Percentiles rank a stretch among this genome's conserved stretches.
phyloP scores from a whole-genome alignment of 331 rosid genomes.

The Ulmus americana region DNA sequence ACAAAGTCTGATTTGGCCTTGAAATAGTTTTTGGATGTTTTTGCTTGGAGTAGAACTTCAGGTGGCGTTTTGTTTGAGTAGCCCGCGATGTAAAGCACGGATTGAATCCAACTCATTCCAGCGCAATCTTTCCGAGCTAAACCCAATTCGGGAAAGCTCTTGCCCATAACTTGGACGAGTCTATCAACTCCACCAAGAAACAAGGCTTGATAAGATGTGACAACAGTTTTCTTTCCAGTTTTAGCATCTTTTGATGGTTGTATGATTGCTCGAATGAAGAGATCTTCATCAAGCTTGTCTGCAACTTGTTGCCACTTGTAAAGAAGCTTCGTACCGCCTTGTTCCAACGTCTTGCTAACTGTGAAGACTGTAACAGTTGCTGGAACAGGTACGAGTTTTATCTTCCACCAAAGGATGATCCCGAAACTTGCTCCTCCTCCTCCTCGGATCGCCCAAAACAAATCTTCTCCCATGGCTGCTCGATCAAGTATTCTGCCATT shows the following conservation, averaged over 20 bases:
- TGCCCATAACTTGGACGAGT: conserved; percentile 8
- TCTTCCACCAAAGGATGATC: conserved; percentile 19
- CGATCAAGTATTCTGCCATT: conserved; percentile 57
- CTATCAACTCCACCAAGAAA: conserved; percentile 20
- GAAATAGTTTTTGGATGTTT: conserved; percentile 54
- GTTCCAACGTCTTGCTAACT: not conserved
- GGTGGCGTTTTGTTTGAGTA: not conserved
- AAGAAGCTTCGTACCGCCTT: not conserved
- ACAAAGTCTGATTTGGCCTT: conserved; percentile 85
- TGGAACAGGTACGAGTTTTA: conserved; percentile 20
- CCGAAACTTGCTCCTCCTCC: conserved; percentile 34
- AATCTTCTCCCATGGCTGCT: conserved; percentile 54
- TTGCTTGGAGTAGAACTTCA: conserved; percentile 26
- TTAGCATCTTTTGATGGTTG: not conserved
- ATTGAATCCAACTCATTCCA: conserved; percentile 18
- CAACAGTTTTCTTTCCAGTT: conserved; percentile 29
- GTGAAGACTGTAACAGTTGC: conserved; percentile 2
- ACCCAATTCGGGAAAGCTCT: conserved; percentile 17
- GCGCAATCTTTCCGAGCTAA: conserved; percentile 10
- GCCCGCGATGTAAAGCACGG: not conserved
- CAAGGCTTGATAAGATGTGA: conserved; percentile 46
- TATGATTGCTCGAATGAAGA: conserved; percentile 3
- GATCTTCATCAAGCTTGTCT: not conserved
- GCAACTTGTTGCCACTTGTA: not conserved
- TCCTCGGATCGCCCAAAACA: not conserved